A percentile compares a stretch with the other conserved stretches of the same genome.
Conservation (phyloP, 495 filamentous ascomycete species). For the Penicillium mononematosum region DNA sequence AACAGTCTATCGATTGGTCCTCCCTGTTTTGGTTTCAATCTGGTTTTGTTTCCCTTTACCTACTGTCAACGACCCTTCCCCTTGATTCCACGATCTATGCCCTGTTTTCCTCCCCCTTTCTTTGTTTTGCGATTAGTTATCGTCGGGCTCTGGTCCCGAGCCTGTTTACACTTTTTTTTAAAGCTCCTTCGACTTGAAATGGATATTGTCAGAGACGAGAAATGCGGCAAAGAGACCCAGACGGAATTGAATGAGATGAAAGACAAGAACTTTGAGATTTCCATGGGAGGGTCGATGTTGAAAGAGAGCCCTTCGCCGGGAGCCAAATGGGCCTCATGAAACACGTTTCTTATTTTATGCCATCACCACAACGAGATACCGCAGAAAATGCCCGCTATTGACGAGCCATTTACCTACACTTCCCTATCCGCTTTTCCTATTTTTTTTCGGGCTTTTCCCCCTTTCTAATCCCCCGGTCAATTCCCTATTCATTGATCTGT, state of each 20-base stretch:
- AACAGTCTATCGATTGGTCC: slow-evolving; percentile 9
- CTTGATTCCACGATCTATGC: slow-evolving; percentile 24
- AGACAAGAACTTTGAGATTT: slow-evolving; percentile 6
- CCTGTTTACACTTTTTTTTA: slow-evolving; percentile 8
- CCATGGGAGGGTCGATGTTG: slow-evolving; percentile 9
- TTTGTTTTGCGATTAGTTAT: slow-evolving; percentile 18
- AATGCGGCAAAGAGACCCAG: slow-evolving; percentile 9
- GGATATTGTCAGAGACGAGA: slow-evolving; percentile 9
- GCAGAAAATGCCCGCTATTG: slow-evolving; percentile 37
- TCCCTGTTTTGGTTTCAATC: slow-evolving; percentile 17
- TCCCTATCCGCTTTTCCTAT: slow-evolving; percentile 13
- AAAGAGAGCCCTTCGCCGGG: slow-evolving; percentile 19
- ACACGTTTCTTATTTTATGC: slow-evolving; percentile 31
- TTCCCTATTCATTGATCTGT: slow-evolving; percentile 3
- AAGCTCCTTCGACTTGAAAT: slow-evolving; percentile 14
- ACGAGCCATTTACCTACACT: slow-evolving; percentile 27
- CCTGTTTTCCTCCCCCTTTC: slow-evolving; percentile 10
- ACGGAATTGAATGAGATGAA: slow-evolving; percentile 12
- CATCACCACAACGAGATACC: slow-evolving; percentile 34
- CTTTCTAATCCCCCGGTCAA: not conserved
- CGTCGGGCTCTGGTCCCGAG: slow-evolving; percentile 11
- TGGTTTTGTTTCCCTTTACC: slow-evolving; percentile 22
- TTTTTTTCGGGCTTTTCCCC: not conserved
- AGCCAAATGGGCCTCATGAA: slow-evolving; percentile 27
- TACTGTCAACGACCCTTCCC: slow-evolving; percentile 21